phyloP scores from a whole-genome alignment of 2,329 filamentous ascomycete species.

The Ophiostoma quercus region DNA sequence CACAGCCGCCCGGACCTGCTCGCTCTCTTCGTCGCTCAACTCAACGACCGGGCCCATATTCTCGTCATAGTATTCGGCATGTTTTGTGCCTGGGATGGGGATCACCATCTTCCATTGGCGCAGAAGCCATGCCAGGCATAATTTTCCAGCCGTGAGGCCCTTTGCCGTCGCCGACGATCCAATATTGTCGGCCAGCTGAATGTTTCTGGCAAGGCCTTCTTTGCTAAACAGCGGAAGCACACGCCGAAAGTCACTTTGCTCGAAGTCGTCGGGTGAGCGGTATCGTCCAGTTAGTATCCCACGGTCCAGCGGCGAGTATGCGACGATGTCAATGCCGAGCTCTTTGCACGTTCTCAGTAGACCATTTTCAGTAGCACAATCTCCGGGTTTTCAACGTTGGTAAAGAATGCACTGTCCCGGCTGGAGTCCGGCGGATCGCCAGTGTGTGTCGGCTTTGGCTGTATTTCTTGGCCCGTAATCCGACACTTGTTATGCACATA shows the following conservation, averaged over 20 bases:
- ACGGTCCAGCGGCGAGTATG: slow-evolving; percentile 40
- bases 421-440: not conserved
- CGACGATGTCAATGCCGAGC: slow-evolving; percentile 41
- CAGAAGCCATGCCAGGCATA: slow-evolving; percentile 53
- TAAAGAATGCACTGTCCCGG: slow-evolving; percentile 40
- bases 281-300: slow-evolving; percentile 40
- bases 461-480: not conserved
- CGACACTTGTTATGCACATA: slow-evolving; percentile 3
- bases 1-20: slow-evolving; percentile 23
- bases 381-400: slow-evolving; percentile 51
- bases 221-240: slow-evolving; percentile 39
- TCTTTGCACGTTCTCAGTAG: slow-evolving; percentile 43
- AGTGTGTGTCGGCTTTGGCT: slow-evolving; percentile 12
- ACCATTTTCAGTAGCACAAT: slow-evolving; percentile 31
- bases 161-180: slow-evolving; percentile 30
- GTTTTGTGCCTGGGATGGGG: slow-evolving; percentile 38
- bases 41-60: slow-evolving; percentile 31
- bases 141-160: slow-evolving; percentile 45
- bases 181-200: slow-evolving; percentile 31
- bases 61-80: slow-evolving; percentile 33
- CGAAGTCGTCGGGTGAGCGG: slow-evolving; percentile 27
- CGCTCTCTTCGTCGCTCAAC: slow-evolving; percentile 23
- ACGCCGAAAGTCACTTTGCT: slow-evolving; percentile 23
- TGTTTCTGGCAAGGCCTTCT: slow-evolving; percentile 48
- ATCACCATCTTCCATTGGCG: slow-evolving; percentile 42